A percentile compares a stretch with the other conserved stretches of the same genome.
Evolutionary conservation across 345 rosid species (phyloP).

Genomic region (Gossypium longicalyx): DNA sequence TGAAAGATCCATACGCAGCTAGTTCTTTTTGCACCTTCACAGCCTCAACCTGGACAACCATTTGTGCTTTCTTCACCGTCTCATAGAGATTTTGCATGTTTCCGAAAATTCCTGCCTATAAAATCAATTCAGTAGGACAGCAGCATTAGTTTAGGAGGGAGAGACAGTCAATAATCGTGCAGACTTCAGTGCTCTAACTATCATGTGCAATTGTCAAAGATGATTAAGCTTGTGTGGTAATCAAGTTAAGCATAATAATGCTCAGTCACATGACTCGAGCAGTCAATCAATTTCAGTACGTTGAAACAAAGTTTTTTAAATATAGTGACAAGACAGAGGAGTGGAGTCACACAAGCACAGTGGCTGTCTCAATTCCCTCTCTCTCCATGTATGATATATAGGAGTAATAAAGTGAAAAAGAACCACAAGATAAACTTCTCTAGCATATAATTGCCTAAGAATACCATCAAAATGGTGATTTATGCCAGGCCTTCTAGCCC

Average conservation of each 20-base stretch:
- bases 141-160: slow-evolving; percentile 16
- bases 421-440: background rate
- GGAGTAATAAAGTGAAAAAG: background rate
- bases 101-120: slow-evolving; percentile 83
- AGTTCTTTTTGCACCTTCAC: slow-evolving; percentile 87
- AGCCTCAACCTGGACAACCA: slow-evolving; percentile 94
- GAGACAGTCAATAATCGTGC: background rate
- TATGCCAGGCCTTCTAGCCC: background rate
- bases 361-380: background rate
- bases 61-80: slow-evolving; percentile 90
- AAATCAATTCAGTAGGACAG: slow-evolving; percentile 19
- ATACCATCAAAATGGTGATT: background rate
- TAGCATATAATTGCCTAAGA: background rate
- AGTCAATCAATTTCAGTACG: background rate
- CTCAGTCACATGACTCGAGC: background rate
- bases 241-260: slow-evolving; percentile 4
- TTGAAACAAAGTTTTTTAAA: background rate
- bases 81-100: slow-evolving; percentile 89
- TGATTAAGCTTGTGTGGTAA: background rate
- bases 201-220: background rate
- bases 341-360: background rate
- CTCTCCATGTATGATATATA: background rate
- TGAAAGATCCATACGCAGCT: slow-evolving; percentile 52
- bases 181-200: background rate
- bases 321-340: background rate